phyloP scores from a whole-genome alignment of 148 eudicot genomes.

The Fagopyrum tataricum region DNA sequence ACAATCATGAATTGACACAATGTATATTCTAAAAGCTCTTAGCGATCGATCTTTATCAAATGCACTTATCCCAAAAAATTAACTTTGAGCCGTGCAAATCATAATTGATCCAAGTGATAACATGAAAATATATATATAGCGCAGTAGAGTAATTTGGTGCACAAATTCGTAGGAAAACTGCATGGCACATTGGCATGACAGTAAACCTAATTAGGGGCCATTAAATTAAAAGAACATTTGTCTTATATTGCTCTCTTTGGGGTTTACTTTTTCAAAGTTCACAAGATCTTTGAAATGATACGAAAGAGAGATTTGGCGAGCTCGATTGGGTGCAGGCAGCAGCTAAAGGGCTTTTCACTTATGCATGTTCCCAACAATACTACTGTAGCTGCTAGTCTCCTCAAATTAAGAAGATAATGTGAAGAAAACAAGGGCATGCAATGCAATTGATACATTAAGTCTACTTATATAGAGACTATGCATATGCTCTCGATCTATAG shows the following conservation, averaged over 20 bases:
- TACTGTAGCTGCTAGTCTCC: background rate
- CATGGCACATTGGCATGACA: background rate
- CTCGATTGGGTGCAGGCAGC: constrained; percentile 1
- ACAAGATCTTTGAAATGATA: constrained; percentile 11
- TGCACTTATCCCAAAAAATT: constrained; percentile 7
- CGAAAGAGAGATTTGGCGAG: constrained; percentile 1
- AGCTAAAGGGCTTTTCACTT: background rate
- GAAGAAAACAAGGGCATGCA: background rate
- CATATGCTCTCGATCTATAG: background rate
- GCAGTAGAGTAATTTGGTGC: background rate
- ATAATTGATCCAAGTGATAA: background rate
- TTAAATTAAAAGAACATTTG: background rate
- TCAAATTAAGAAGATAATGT: constrained; percentile 10
- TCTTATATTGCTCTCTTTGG: background rate
- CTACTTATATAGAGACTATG: background rate
- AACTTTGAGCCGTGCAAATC: constrained; percentile 3
- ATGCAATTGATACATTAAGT: background rate
- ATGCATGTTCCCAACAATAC: constrained; percentile 10
- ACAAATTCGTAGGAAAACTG: constrained; percentile 1
- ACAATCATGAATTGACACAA: too few relatives aligned
- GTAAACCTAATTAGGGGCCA: background rate
- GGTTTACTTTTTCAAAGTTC: constrained; percentile 5
- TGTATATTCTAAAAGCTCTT: too few relatives aligned
- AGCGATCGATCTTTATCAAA: too few relatives aligned
- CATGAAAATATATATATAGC: background rate